Evolutionary conservation across 2,329 filamentous ascomycete species (phyloP).

Genomic region (Colletotrichum sp.): DNA sequence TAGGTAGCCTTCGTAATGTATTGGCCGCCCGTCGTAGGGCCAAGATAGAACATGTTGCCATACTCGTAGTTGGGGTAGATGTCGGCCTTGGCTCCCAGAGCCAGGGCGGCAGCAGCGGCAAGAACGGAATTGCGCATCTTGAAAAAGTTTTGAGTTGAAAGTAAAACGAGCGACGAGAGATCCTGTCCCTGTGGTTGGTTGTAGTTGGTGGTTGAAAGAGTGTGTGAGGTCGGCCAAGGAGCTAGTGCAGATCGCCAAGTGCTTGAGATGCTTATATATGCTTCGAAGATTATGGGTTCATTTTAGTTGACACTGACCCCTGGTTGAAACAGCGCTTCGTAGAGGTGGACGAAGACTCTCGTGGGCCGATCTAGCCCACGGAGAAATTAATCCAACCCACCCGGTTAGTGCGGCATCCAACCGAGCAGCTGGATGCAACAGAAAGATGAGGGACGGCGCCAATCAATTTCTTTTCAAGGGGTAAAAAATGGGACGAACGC

Average conservation of each 20-base stretch:
- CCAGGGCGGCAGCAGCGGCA: neutral
- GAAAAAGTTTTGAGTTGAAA: neutral
- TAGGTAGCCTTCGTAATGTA: constrained; percentile 23
- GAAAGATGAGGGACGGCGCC: neutral
- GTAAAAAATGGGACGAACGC: neutral
- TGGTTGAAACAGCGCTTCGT: neutral
- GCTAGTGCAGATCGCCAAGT: neutral
- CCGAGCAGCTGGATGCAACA: neutral
- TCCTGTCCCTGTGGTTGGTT: neutral
- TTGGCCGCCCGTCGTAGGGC: constrained; percentile 1
- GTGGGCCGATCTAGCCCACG: neutral
- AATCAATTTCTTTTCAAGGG: neutral
- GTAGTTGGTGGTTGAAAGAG: neutral
- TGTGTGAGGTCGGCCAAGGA: neutral
- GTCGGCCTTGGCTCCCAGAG: constrained; percentile 3
- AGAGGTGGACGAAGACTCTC: neutral
- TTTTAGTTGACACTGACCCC: neutral
- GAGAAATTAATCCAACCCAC: neutral
- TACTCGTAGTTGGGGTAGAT: constrained; percentile 5
- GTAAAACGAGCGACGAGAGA: neutral
- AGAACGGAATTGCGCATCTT: neutral
- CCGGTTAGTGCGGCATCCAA: neutral
- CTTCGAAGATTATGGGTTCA: neutral
- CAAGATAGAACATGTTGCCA: constrained; percentile 13
- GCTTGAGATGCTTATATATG: neutral